phyloP scores from a whole-genome alignment of 495 filamentous ascomycete species.

The Neurospora sp. region DNA sequence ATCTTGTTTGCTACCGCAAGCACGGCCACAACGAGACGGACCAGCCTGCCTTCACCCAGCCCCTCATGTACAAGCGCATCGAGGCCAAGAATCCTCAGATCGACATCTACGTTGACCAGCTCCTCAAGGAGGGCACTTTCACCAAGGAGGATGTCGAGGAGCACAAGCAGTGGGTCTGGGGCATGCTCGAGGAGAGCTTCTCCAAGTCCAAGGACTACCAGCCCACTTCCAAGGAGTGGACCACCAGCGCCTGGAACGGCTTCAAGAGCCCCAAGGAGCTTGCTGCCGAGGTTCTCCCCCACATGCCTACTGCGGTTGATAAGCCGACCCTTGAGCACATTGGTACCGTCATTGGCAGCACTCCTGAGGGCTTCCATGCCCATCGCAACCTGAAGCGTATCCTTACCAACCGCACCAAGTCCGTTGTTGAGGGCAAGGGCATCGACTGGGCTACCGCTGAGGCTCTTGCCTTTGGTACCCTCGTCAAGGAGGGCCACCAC shows the following conservation, averaged over 20 bases:
- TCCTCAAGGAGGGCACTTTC: conserved; percentile 83
- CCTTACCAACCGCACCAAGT: conserved; percentile 79
- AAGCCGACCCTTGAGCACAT: conserved; percentile 63
- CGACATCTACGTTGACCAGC: conserved; percentile 78
- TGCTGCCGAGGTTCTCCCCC: conserved; percentile 86
- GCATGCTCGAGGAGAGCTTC: conserved; percentile 96
- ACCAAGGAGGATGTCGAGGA: conserved; percentile 97
- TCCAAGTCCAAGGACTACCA: conserved; percentile 95
- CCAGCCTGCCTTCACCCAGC: conserved; percentile 98
- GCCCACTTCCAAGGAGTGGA: conserved; percentile 93
- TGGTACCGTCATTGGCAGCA: conserved; percentile 59
- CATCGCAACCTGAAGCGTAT: conserved; percentile 98
- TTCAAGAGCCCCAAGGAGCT: conserved; percentile 99
- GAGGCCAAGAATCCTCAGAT: conserved; percentile 67
- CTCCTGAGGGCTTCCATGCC: conserved; percentile 75
- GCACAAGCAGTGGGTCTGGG: conserved; percentile 99
- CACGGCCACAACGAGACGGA: conserved; percentile 99
- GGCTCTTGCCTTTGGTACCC: conserved; percentile 86
- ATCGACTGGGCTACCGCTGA: conserved; percentile 98
- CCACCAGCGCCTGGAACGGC: conserved; percentile 95
- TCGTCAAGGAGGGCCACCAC: conserved; percentile 87
- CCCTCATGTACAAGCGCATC: conserved; percentile 98
- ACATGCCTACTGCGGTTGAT: conserved; percentile 76
- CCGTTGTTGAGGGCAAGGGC: conserved; percentile 80
- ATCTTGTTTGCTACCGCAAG: conserved; percentile 98